A percentile compares a stretch with the other conserved stretches of the same genome.
phyloP scores from a whole-genome alignment of 1,284 basidiomycete species.

The Tylopilus sp. region DNA sequence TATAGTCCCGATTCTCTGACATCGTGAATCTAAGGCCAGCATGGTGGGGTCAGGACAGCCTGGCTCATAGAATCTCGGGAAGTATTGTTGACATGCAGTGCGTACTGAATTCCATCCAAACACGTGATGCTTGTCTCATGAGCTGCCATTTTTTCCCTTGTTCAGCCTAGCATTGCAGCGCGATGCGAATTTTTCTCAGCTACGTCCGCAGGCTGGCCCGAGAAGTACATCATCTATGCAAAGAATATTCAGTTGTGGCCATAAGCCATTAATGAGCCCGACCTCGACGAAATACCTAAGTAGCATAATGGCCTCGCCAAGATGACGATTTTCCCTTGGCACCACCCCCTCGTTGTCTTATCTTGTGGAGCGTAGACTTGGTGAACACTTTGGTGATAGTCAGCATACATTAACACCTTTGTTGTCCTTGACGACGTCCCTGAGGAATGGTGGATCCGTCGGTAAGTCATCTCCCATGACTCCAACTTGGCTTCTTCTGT shows the following conservation, averaged over 20 bases:
- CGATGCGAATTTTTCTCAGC: constrained; percentile 59
- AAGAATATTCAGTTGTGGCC: constrained; percentile 68
- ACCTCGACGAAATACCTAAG: constrained; percentile 53
- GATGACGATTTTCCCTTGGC: constrained; percentile 80
- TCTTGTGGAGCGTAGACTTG: constrained; percentile 75
- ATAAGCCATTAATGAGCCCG: constrained; percentile 33
- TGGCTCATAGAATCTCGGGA: constrained; percentile 80
- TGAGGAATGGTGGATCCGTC: constrained; percentile 60
- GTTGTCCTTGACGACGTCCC: constrained; percentile 67
- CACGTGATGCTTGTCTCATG: constrained; percentile 16
- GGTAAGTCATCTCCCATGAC: constrained; percentile 78
- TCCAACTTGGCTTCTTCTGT: constrained; percentile 77
- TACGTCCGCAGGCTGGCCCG: constrained; percentile 56
- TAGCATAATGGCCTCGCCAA: constrained; percentile 87
- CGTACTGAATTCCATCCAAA: constrained; percentile 47
- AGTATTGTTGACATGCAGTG: constrained; percentile 97
- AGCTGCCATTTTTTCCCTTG: constrained; percentile 11
- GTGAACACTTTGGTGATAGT: constrained; percentile 52
- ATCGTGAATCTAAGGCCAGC: constrained; percentile 81
- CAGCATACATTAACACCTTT: constrained; percentile 77
- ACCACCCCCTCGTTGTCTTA: constrained; percentile 88
- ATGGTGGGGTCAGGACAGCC: constrained; percentile 82
- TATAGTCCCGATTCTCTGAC: constrained; percentile 83
- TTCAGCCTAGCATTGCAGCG: constrained; percentile 79
- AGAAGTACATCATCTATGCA: constrained; percentile 52